Evolutionary conservation across 306 rosid species (phyloP).

Genomic region (Clitoria ternatea): DNA sequence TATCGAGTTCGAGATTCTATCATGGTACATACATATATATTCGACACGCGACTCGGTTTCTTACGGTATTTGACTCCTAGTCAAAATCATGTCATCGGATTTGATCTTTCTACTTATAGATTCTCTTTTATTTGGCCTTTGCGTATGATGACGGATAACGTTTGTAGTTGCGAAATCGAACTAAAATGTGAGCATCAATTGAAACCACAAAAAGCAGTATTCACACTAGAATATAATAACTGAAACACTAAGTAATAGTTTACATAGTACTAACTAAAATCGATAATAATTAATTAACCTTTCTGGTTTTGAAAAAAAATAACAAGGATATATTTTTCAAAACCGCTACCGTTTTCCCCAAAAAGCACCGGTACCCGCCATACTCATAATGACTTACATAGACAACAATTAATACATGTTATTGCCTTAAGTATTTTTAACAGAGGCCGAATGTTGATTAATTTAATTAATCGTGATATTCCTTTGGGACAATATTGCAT

Average conservation of each 20-base stretch:
- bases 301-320: constrained; percentile 29
- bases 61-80: neutral
- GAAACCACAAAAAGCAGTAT: neutral
- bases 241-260: constrained; percentile 25
- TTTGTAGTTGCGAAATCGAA: too few species aligned
- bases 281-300: neutral
- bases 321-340: constrained; percentile 32
- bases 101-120: neutral
- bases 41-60: too few species aligned
- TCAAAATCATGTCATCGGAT: neutral
- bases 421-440: constrained; percentile 29
- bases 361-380: constrained; percentile 30
- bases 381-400: constrained; percentile 31
- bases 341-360: constrained; percentile 27
- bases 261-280: constrained; percentile 25
- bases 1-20: too few species aligned
- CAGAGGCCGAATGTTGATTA: constrained; percentile 15
- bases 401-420: constrained; percentile 19
- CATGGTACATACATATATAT: too few species aligned
- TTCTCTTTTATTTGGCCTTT: neutral
- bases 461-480: constrained; percentile 43
- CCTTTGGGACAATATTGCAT: constrained; percentile 37
- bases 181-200: neutral
- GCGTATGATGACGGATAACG: neutral
- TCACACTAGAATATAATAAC: constrained; percentile 24